Evolutionary conservation across 2,329 filamentous ascomycete genomes (phyloP), one percentile per base, ranked within the genome.

Genomic region (Plenodomus biglobosus): DNA sequence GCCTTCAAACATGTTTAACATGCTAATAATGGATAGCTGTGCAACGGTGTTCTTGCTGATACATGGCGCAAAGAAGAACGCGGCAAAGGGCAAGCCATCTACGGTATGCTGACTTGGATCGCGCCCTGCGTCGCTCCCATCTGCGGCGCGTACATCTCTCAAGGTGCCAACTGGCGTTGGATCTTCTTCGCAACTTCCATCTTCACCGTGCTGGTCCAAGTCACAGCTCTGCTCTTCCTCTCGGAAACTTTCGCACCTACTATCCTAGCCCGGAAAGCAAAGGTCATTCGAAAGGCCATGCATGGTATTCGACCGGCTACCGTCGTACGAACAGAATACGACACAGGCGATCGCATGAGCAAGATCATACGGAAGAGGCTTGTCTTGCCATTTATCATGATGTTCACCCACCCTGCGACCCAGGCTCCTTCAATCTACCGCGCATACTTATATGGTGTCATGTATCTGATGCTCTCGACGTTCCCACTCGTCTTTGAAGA

Each of bases 101-200:
- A 86, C 70, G 81, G 77, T 38, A 76, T 86, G 4, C 77, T 80
- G 7, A 84, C 84, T 1, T 76, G 87, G 13, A 76, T 87, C 2
- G 85, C 84, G 0, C 84, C 85, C 3, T 82, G 81, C 3, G 70
- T 86, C 3, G 85, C 84, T 5, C 65, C 62, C 7, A 66, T 66
- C 7, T 60, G 54, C 32, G 71, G 36, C 5, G 62, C 56, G 8
- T 65, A 61, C 44, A 64, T 67, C 36, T 64, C 58, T 2, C 44
- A 50, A 38, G 46, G 52, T 10, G 58, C 48, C 2, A 73, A 69
- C 2, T 89, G 86, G 87, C 80, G 85, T 34, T 90, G 86, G 86
- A 80, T 84, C 13, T 90, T 89, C 72, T 87, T 81, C 72, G 76
- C 81, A 0, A 85, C 83, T 1, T 83, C 83, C 1, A 84, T 88